These are phyloP conservation scores for Daucus carota DNA, from an alignment of 129 eudicot genomes.

Conservation along the genomic window DH1_v3.0 NC_030387.2:31920001-31920500, in stretches of 20 bases:
- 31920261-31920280: not conserved
- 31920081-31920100: not conserved
- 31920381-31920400: no score
- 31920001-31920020: slow-evolving; percentile 29
- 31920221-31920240: slow-evolving; percentile 90
- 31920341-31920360: no score
- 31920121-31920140: not conserved
- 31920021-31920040: not conserved
- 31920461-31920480: not conserved
- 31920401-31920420: no score
- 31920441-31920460: not conserved
- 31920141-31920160: slow-evolving; percentile 41
- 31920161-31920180: slow-evolving; percentile 61
- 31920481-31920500: not conserved
- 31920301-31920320: not conserved
- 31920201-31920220: slow-evolving; percentile 94
- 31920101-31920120: not conserved
- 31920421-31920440: no score
- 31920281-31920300: not conserved
- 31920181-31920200: slow-evolving; percentile 73
- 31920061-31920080: not conserved
- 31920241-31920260: slow-evolving; percentile 37
- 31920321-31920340: no score
- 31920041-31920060: not conserved
- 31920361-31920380: no score